Percentiles rank a stretch among this genome's conserved stretches.
These are phyloP conservation scores for Setaria viridis DNA, from an alignment of 202 grass and related monocot species.

Conservation along the genomic window DNA sequence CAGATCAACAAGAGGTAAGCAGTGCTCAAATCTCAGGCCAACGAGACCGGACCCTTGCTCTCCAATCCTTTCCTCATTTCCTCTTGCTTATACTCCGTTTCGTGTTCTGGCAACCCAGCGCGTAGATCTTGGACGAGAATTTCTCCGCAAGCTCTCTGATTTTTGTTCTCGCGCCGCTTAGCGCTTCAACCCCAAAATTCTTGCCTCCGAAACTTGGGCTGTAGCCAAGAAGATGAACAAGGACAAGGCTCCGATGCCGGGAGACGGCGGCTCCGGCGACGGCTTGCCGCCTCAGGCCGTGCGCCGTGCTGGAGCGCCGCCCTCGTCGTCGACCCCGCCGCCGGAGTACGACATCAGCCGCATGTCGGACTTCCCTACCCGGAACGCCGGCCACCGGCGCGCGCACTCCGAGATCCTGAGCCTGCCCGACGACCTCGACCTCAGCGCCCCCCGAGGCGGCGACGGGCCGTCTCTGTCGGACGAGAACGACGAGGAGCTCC, in stretches of 20 bases:
- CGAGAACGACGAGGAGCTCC: slow-evolving; percentile 88
- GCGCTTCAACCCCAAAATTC: slow-evolving; percentile 16
- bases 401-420: slow-evolving; percentile 94
- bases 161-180: slow-evolving; percentile 24
- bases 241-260: slow-evolving; percentile 58
- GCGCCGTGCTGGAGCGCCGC: slow-evolving; percentile 29
- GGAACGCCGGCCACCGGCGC: slow-evolving; percentile 69
- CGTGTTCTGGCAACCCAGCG: slow-evolving; percentile 28
- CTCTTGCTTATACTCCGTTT: slow-evolving; percentile 17
- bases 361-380: slow-evolving; percentile 77
- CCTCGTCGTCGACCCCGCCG: slow-evolving; percentile 42
- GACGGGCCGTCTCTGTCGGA: slow-evolving; percentile 82
- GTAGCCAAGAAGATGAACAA: slow-evolving; percentile 54
- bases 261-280: slow-evolving; percentile 43
- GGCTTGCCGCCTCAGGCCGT: slow-evolving; percentile 49
- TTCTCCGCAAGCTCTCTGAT: not conserved
- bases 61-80: not conserved
- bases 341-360: slow-evolving; percentile 72
- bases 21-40: slow-evolving; percentile 40
- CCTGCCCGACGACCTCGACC: slow-evolving; percentile 80
- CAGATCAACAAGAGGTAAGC: slow-evolving; percentile 30
- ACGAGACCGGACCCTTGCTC: not conserved
- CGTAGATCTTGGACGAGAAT: slow-evolving; percentile 41
- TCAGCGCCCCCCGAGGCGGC: slow-evolving; percentile 54
- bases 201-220: slow-evolving; percentile 36